Conservation (phyloP, 179 eudicot species). For the Nepenthes alata region DNA sequence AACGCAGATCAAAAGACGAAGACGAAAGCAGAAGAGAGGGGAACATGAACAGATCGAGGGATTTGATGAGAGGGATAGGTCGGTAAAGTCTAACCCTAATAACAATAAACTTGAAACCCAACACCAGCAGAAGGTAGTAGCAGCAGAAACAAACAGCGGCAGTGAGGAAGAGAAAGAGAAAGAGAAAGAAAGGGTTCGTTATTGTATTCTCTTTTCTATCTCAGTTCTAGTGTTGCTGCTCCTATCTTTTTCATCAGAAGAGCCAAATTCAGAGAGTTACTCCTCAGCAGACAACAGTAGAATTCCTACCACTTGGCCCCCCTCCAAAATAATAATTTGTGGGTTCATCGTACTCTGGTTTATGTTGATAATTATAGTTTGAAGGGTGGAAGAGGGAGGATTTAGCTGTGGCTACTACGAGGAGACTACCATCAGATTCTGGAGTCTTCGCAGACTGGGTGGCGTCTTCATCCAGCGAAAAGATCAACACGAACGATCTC, state of each 20-base stretch:
- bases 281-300: neutral
- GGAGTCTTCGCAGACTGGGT: constrained; percentile 80
- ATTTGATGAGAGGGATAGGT: neutral
- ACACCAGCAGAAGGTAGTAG: neutral
- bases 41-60: constrained; percentile 1
- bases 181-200: neutral
- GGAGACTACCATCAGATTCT: constrained; percentile 54
- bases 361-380: no score
- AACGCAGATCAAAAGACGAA: neutral
- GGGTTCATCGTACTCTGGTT: no score
- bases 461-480: constrained; percentile 31
- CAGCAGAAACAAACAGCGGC: neutral
- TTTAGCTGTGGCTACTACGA: constrained; percentile 62
- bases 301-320: neutral
- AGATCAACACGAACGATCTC: constrained; percentile 32
- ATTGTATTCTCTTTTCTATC: no score
- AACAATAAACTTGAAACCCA: neutral
- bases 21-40: neutral
- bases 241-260: neutral
- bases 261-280: neutral
- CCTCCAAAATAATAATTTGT: neutral
- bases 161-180: neutral
- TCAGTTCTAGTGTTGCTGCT: neutral
- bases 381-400: neutral
- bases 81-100: neutral